Evolutionary conservation across 305 asterid genomes (phyloP), one percentile per base, ranked within the genome.

Genomic region (Fraxinus xanthoxyloides): DNA sequence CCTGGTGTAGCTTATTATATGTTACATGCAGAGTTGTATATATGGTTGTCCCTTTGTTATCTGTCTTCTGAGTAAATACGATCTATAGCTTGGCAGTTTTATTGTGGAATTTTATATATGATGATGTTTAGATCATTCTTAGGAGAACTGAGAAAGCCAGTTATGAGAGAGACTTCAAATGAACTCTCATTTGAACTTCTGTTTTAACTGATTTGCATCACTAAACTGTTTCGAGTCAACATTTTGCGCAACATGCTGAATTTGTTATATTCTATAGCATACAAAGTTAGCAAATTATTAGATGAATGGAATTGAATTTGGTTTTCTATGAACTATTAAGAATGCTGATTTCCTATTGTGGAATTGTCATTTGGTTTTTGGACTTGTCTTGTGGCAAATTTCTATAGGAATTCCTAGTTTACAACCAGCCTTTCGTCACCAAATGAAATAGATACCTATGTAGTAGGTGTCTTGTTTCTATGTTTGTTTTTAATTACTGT

Each of bases 391-490:
- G 12, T 69, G 75, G 38, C 40, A 28, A 69, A 30, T 13, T 10
- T 28, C 75, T 69, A 12, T 24, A 9, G 31, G 35, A 24, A 26
- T 24, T 23, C 3, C 34, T 65, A 12, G 21, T 28, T 13, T 30
- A 28, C 1, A 12, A 40, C 38, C 23, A 69, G 36, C 40, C 19
- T 3, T 69, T 69, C n/a, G 3, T 69, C 23, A 28, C 23, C 38
- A 28, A 69, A 87, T 85, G 87, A 86, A 89, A 75, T 90, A 83
- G 79, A 87, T 43, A 81, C 86, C 85, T 26, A 87, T 86, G 24
- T 85, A 86, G 24, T 85, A 85, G 89, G 32, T 65, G 26, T 26
- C 35, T 24, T 35, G 34, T 10, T 65, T 65, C 6, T 8, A 65
- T 65, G 72, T 24, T 65, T 23, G 32, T 26, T 69, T 69, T 24